Conservation (phyloP, 2,329 filamentous ascomycete species). For the Penicillium sp. region DNA sequence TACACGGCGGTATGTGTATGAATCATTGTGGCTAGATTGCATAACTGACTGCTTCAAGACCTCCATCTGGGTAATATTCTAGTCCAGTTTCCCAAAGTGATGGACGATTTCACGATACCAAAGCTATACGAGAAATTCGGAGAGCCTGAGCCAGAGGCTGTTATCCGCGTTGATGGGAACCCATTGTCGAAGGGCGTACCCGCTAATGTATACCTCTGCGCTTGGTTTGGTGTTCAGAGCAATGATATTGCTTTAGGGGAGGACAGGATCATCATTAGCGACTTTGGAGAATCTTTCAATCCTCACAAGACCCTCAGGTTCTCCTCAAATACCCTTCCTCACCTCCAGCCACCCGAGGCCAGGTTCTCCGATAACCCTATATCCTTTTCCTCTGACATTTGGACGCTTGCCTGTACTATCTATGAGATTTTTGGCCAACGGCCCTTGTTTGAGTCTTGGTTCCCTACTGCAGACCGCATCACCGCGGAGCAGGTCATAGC, state of each 20-base stretch:
- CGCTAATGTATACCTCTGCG: slow-evolving; percentile 13
- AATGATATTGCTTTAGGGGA: slow-evolving; percentile 26
- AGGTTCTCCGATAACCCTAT: slow-evolving; percentile 39
- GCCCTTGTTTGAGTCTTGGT: slow-evolving; percentile 31
- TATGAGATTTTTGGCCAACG: slow-evolving; percentile 40
- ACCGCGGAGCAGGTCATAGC: slow-evolving; percentile 33
- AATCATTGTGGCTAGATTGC: background rate
- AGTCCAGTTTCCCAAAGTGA: slow-evolving; percentile 19
- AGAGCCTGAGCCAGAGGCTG: slow-evolving; percentile 23
- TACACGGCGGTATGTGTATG: slow-evolving; percentile 27
- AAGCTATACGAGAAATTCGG: slow-evolving; percentile 29
- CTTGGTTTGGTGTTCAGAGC: slow-evolving; percentile 19
- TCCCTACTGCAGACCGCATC: slow-evolving; percentile 26
- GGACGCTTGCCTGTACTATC: slow-evolving; percentile 44
- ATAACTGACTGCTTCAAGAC: slow-evolving; percentile 28
- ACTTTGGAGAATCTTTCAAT: slow-evolving; percentile 35
- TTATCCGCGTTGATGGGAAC: slow-evolving; percentile 27
- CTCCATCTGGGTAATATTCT: slow-evolving; percentile 31
- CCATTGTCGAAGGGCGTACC: slow-evolving; percentile 25
- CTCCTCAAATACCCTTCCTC: slow-evolving; percentile 28
- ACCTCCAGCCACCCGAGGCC: slow-evolving; percentile 39
- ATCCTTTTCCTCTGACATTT: slow-evolving; percentile 43
- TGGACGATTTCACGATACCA: slow-evolving; percentile 24
- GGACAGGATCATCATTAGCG: slow-evolving; percentile 26
- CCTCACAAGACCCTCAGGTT: slow-evolving; percentile 13